These are phyloP conservation scores for Prunus armeniaca DNA, from an alignment of 306 rosid species.

Conservation along the genomic window DNA sequence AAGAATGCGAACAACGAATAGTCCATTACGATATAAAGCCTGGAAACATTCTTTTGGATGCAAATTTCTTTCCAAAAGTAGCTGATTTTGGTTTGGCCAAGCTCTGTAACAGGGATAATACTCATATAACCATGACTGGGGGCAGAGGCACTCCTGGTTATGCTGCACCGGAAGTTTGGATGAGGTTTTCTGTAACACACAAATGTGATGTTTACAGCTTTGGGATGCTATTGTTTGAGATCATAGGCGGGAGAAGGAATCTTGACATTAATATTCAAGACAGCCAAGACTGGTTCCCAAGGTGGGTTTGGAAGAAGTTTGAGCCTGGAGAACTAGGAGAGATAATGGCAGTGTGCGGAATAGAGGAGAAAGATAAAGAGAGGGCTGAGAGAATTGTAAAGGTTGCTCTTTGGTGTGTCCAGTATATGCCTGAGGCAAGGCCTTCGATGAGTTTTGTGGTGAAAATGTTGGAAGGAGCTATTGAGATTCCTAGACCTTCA, in stretches of 20 bases:
- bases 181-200: constrained; percentile 28
- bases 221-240: constrained; percentile 49
- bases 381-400: constrained; percentile 33
- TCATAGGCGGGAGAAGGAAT: constrained; percentile 45
- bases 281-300: constrained; percentile 44
- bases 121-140: constrained; percentile 29
- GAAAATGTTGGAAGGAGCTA: constrained; percentile 52
- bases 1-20: constrained; percentile 41
- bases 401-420: constrained; percentile 45
- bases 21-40: constrained; percentile 55
- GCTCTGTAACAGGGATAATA: constrained; percentile 32
- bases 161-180: constrained; percentile 46
- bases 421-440: constrained; percentile 35
- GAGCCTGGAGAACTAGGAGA: constrained; percentile 8
- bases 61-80: constrained; percentile 23
- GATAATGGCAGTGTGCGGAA: constrained; percentile 14
- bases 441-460: constrained; percentile 48
- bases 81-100: constrained; percentile 56
- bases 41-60: constrained; percentile 43
- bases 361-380: constrained; percentile 32
- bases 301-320: constrained; percentile 38
- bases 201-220: constrained; percentile 37
- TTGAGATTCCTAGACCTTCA: constrained; percentile 32
- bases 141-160: constrained; percentile 48
- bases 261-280: constrained; percentile 18